Percentiles rank a stretch among this genome's conserved stretches.
Evolutionary conservation across 805 yeast genomes (phyloP).

Genomic region (Yarrowia sp.): DNA sequence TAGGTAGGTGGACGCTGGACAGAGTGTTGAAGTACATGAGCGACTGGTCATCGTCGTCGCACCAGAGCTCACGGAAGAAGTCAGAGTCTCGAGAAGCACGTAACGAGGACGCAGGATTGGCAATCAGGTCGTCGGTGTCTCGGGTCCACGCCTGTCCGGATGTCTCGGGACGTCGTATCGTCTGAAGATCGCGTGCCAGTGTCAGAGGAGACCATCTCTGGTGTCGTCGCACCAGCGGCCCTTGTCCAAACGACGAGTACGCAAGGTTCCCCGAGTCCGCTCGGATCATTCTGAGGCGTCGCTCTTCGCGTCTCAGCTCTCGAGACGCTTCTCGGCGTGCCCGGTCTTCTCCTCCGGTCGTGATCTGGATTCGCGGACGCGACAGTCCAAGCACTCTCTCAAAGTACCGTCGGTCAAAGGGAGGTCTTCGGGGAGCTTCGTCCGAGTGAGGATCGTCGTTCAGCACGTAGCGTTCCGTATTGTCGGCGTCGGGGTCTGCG

Average conservation of each 20-base stretch:
- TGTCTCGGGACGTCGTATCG: neutral
- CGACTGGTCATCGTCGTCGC: slow-evolving; percentile 18
- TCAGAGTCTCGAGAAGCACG: slow-evolving; percentile 16
- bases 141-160: slow-evolving; percentile 1
- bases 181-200: slow-evolving; percentile 6
- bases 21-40: slow-evolving; percentile 25
- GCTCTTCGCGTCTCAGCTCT: slow-evolving; percentile 12
- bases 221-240: neutral
- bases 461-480: neutral
- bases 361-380: slow-evolving; percentile 1
- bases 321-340: slow-evolving; percentile 8
- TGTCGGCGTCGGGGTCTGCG: neutral
- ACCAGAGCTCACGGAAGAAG: slow-evolving; percentile 7
- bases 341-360: slow-evolving; percentile 4
- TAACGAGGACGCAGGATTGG: neutral
- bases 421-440: slow-evolving; percentile 18
- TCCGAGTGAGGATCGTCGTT: neutral
- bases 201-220: slow-evolving; percentile 19
- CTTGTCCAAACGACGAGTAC: slow-evolving; percentile 4
- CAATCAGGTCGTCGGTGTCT: neutral
- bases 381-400: slow-evolving; percentile 7
- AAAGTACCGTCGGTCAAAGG: slow-evolving; percentile 16
- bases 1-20: slow-evolving; percentile 12
- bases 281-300: slow-evolving; percentile 13
- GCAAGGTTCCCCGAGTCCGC: neutral